phyloP scores from a whole-genome alignment of 73 alveolate species.

The Paramecium octaurelia region DNA sequence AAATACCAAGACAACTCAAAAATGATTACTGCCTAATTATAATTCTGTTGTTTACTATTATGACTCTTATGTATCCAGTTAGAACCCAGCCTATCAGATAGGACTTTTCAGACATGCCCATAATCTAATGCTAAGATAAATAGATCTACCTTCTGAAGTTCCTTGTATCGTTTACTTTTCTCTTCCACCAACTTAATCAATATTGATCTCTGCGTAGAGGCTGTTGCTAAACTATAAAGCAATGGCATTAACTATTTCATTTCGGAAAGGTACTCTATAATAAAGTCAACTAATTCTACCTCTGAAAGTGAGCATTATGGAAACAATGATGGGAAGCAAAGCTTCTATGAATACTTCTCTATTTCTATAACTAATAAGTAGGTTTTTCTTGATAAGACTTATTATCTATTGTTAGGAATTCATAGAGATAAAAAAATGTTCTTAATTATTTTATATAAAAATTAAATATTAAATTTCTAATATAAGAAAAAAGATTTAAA shows the following conservation, averaged over 20 bases:
- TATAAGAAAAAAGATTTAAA: not conserved
- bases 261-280: not conserved
- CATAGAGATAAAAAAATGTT: not conserved
- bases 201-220: conserved; percentile 29
- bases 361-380: conserved; percentile 21
- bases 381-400: conserved; percentile 10
- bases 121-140: not conserved
- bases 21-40: not conserved
- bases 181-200: conserved; percentile 58
- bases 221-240: not conserved
- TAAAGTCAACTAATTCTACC: not conserved
- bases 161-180: conserved; percentile 58
- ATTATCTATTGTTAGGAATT: not conserved
- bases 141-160: conserved; percentile 30
- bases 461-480: not conserved
- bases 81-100: conserved; percentile 24
- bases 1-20: not conserved
- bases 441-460: not conserved
- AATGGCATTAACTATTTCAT: conserved; percentile 13
- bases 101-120: not conserved
- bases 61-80: not conserved
- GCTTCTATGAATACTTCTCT: not conserved
- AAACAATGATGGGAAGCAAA: not conserved
- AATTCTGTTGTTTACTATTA: not conserved
- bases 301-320: conserved; percentile 5